These are phyloP conservation scores for Atalantia buxifolia DNA, from an alignment of 345 rosid species.

Conservation along the genomic window DNA sequence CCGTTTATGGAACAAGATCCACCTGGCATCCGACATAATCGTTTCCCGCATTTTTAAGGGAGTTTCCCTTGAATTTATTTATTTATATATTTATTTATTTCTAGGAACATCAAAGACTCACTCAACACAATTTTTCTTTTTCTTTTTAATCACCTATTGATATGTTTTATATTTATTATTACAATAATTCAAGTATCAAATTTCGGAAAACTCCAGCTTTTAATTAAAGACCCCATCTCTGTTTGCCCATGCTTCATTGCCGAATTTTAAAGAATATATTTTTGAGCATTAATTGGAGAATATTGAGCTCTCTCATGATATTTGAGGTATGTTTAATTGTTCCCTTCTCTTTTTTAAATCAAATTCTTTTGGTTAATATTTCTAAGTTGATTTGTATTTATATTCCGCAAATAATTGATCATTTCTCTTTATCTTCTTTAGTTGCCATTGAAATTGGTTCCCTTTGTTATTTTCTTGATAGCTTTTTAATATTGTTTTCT, in stretches of 20 bases:
- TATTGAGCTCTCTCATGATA: too few species aligned
- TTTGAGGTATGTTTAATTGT: background rate
- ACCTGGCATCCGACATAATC: slow-evolving; percentile 46
- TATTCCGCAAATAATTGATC: too few species aligned
- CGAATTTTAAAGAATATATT: background rate
- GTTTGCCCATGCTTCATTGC: background rate
- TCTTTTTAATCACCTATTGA: background rate
- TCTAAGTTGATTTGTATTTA: background rate
- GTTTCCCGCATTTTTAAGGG: slow-evolving; percentile 30
- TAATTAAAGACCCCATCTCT: too few species aligned
- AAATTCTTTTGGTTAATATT: too few species aligned
- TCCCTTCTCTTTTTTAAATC: too few species aligned
- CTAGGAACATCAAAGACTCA: slow-evolving; percentile 11
- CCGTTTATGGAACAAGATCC: slow-evolving; percentile 35
- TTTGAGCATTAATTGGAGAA: background rate
- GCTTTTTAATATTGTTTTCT: background rate
- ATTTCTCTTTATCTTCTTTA: too few species aligned
- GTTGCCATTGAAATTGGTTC: background rate
- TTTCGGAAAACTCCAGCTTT: background rate
- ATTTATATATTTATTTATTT: background rate
- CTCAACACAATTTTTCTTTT: too few species aligned
- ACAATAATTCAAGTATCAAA: background rate
- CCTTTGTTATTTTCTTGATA: background rate
- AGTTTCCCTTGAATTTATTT: slow-evolving; percentile 3
- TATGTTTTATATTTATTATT: background rate